Percentiles rank a stretch among this genome's conserved stretches.
Evolutionary conservation across 1,139 yeast genomes (phyloP).

Genomic region (Debaryomycetaceae sp.): DNA sequence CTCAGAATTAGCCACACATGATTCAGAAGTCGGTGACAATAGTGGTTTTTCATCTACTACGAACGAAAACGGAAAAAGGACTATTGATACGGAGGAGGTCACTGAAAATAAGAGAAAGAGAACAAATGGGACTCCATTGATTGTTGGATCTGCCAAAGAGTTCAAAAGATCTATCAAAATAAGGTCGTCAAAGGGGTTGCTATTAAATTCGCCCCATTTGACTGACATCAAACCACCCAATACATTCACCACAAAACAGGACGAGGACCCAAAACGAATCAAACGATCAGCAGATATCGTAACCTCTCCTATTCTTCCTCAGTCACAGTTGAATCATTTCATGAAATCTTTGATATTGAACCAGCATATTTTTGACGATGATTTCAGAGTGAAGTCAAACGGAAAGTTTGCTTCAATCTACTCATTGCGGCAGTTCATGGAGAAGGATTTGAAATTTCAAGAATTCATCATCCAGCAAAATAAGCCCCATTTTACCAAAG

Average conservation of each 20-base stretch:
- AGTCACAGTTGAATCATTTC: constrained; percentile 24
- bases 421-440: constrained; percentile 50
- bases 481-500: constrained; percentile 12
- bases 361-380: constrained; percentile 24
- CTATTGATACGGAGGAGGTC: background rate
- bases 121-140: constrained; percentile 17
- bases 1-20: too few species aligned
- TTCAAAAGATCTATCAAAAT: constrained; percentile 43
- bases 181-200: constrained; percentile 48
- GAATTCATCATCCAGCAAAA: constrained; percentile 27
- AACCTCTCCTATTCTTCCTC: constrained; percentile 22
- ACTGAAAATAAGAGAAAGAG: background rate
- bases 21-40: background rate
- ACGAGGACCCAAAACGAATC: constrained; percentile 11
- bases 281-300: constrained; percentile 15
- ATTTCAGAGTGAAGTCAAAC: constrained; percentile 20
- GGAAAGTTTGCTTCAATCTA: constrained; percentile 41
- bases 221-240: constrained; percentile 33
- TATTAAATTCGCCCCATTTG: constrained; percentile 39
- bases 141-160: constrained; percentile 47
- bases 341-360: constrained; percentile 16
- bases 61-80: constrained; percentile 10
- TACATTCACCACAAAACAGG: constrained; percentile 12
- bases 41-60: background rate
- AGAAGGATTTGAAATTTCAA: constrained; percentile 44